phyloP scores from a whole-genome alignment of 306 rosid species.

The Cyclanthera cordifolia region DNA sequence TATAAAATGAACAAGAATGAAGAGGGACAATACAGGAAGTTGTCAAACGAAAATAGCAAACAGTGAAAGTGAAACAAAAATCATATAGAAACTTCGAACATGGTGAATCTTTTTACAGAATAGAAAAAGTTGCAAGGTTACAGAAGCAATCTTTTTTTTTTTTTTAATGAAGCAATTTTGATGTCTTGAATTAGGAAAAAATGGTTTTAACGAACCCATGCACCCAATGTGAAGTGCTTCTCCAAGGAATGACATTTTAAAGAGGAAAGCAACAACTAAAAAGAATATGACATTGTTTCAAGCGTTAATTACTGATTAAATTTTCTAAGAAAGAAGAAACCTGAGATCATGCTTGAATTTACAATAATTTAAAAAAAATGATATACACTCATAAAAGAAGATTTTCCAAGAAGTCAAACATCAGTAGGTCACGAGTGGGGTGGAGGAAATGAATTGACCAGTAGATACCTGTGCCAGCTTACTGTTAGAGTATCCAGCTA shows the following conservation, averaged over 20 bases:
- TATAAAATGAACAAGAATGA: neutral
- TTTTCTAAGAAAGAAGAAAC: neutral
- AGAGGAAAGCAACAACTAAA: neutral
- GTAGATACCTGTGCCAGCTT: conserved; percentile 77
- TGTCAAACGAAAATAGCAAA: neutral
- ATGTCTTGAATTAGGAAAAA: neutral
- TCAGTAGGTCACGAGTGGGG: conserved; percentile 7
- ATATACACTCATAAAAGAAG: neutral
- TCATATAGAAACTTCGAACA: neutral
- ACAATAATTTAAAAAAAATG: neutral
- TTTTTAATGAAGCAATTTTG: neutral
- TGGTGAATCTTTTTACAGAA: neutral
- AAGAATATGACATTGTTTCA: neutral
- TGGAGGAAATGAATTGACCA: neutral
- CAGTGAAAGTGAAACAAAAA: neutral
- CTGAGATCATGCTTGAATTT: neutral
- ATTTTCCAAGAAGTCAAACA: neutral
- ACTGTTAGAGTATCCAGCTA: conserved; percentile 74
- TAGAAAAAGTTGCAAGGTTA: neutral
- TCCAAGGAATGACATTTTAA: neutral
- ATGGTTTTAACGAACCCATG: neutral
- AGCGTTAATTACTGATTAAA: neutral
- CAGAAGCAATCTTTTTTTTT: neutral
- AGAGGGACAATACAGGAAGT: neutral
- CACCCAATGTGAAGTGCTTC: neutral